Evolutionary conservation across 805 yeast species (phyloP), one percentile per base, ranked within the genome.

Genomic region (Candida yuanshanica): DNA sequence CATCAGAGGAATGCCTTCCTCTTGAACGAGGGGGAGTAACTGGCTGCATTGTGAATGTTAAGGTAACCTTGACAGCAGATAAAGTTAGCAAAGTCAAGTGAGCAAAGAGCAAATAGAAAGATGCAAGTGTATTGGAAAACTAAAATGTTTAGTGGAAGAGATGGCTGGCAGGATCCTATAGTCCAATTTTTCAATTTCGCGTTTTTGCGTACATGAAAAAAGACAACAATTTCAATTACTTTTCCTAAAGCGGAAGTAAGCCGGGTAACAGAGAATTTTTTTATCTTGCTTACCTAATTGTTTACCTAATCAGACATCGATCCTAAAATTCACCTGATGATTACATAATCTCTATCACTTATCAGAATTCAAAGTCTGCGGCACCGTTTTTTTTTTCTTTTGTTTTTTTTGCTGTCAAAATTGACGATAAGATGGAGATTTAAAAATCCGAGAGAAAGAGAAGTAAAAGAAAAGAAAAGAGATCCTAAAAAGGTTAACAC

Each of bases 11-110:
- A 13, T 24, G 21, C 11, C 39, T 17, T 20, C 39, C 25, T 39
- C 48, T 24, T 5, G 44, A 34, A 7, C 51, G 52, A 12, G 56
- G 56, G 13, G 56, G 58, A 0, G 58, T 52, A 16, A 42, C 42
- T 26, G 55, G 58, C 7, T 49, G 50, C 56, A 52, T 52, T 25
- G 25, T 32, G 33, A 13, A 18, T 32, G 25, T 21, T 12, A 16
- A 6, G 4, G 32, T 27, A 29, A 16, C 29, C 34, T 31, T 13
- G 34, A 13, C 22, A 31, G 34, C 34, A 31, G 33, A 29, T 29
- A 16, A n/a, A n/a, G 20, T 3, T 25, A 25, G 29, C 29, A 25
- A 25, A 25, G 8, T 6, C 16, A 24, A 24, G 16, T 13, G 14
- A 25, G 16, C 18, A 27, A 14, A 27, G 5, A 14, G 3, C 7